Evolutionary conservation across 306 rosid species (phyloP), one percentile per base, ranked within the genome.

Genomic region (Hippophae gyantsensis): DNA sequence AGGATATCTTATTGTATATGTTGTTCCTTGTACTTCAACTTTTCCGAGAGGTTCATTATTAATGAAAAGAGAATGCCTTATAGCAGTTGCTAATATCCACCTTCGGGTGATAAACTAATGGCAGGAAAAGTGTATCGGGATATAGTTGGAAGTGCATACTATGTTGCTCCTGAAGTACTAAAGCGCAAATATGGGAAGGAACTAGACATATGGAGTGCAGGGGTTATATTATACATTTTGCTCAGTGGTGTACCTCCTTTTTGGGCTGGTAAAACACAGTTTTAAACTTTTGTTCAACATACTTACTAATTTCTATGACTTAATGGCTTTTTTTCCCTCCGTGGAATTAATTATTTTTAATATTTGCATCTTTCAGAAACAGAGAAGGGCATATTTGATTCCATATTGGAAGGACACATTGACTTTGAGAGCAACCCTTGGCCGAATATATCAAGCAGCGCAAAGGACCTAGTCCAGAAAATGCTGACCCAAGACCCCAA

Each of bases 211-310:
- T 89, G 96, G 96, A 89, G 96, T 60, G 86, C 96, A 40, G 96
- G 94, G 54, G 80, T 89, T 72, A 88, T 88, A 18, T 66, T 88
- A 54, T 88, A 88, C 62, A 78, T 88, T 75, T 78, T 88, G 77
- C 86, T 85, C 42, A 77, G 94, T 58, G 96, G 96, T n/a, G 94
- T 82, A 13, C 96, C 96, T 75, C 96, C 96, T 61, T 88, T 88
- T 73, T 89, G 97, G 97, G 94, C 94, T 56, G 97, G 97, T 90
- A 84, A 65, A 32, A 62, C 49, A 40, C 8, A 27, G 5, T 42
- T 67, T 14, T 56, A 1, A 56, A 10, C 6, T 43, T 59, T 60
- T 56, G 32, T 48, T 7, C 53, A 45, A 13, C 63, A 56, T 42
- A 27, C 40, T 10, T 42, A 38, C 52, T 41, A 58, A 25, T 48